These are phyloP conservation scores for Xanthoconium separans DNA, from an alignment of 1,284 basidiomycete genomes.

Conservation along the genomic window DNA sequence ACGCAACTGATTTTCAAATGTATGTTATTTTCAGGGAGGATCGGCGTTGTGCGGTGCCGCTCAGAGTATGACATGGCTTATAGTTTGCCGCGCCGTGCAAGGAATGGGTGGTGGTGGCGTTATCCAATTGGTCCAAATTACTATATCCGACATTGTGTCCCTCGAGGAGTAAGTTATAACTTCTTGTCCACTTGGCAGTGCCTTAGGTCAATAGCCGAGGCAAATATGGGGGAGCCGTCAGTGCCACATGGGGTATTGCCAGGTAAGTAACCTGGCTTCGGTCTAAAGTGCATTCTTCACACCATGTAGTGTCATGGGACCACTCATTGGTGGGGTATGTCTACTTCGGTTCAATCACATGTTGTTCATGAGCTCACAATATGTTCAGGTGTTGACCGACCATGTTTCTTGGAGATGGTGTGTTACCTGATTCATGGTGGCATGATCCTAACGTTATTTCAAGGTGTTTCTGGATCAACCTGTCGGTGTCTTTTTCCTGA, in stretches of 20 bases:
- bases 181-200: constrained; percentile 4
- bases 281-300: background rate
- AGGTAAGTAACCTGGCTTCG: constrained; percentile 27
- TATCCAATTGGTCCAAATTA: constrained; percentile 37
- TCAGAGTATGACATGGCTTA: constrained; percentile 47
- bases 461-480: constrained; percentile 39
- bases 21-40: constrained; percentile 33
- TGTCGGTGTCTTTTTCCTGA: constrained; percentile 22
- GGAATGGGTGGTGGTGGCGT: constrained; percentile 52
- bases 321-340: constrained; percentile 37
- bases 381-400: constrained; percentile 41
- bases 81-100: constrained; percentile 47
- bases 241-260: constrained; percentile 46
- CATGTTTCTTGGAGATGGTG: constrained; percentile 39
- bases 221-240: constrained; percentile 40
- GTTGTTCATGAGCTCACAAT: constrained; percentile 1
- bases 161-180: constrained; percentile 27
- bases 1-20: background rate
- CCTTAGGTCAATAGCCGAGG: constrained; percentile 32
- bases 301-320: constrained; percentile 41
- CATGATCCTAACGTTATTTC: constrained; percentile 1
- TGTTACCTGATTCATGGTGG: constrained; percentile 1
- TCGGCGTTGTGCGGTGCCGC: constrained; percentile 52
- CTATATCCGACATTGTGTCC: constrained; percentile 39
- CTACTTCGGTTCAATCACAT: background rate